Evolutionary conservation across 768 basidiomycete species (phyloP).

Genomic region (Cystobasidium ongulense): DNA sequence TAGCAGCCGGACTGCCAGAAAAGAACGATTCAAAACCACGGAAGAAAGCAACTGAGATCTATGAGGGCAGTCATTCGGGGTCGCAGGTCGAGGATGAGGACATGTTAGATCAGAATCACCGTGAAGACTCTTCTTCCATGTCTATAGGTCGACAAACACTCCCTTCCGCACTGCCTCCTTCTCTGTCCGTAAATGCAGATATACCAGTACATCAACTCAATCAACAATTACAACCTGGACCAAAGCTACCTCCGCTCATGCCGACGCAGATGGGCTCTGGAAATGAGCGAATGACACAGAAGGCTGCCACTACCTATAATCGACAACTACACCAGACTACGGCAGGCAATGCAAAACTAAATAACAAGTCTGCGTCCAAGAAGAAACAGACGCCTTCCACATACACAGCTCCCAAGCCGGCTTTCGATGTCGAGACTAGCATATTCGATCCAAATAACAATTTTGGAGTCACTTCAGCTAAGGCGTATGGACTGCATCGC

Average conservation of each 20-base stretch:
- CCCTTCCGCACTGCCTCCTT: neutral
- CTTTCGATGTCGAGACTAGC: constrained; percentile 11
- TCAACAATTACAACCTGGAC: neutral
- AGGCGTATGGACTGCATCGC: neutral
- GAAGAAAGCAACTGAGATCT: neutral
- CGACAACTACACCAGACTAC: neutral
- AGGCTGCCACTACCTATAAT: neutral
- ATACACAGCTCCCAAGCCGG: neutral
- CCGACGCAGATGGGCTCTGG: neutral
- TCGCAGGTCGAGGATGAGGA: neutral
- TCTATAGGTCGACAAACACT: neutral
- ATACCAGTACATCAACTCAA: neutral
- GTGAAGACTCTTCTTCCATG: neutral
- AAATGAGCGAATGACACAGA: neutral
- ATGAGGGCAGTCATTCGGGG: neutral
- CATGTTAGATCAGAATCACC: neutral
- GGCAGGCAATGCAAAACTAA: neutral
- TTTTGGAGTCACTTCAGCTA: neutral
- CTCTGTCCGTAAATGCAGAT: neutral
- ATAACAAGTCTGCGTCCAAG: neutral
- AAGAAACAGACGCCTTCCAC: neutral
- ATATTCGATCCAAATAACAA: constrained; percentile 4
- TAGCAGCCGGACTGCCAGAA: neutral
- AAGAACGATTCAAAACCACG: neutral
- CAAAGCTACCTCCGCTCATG: neutral